A percentile compares a stretch with the other conserved stretches of the same genome.
Evolutionary conservation across 345 rosid genomes (phyloP).

Genomic region (Ceriops decandra): DNA sequence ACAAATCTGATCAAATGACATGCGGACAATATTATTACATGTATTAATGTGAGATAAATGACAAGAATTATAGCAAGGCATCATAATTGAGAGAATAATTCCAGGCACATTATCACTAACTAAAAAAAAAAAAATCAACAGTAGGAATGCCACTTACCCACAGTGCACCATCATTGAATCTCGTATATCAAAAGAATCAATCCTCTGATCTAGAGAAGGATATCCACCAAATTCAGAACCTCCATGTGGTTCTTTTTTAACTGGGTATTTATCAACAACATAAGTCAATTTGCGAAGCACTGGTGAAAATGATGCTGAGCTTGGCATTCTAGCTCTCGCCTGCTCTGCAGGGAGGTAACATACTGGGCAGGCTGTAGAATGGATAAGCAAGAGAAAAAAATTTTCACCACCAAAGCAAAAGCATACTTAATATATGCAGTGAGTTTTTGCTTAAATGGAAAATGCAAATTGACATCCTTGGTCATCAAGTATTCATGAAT

Average conservation of each 20-base stretch:
- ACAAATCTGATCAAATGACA: constrained; percentile 49
- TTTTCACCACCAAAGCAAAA: constrained; percentile 4
- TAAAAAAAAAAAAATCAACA: neutral
- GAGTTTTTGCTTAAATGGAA: neutral
- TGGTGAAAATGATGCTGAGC: constrained; percentile 47
- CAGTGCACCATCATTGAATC: constrained; percentile 86
- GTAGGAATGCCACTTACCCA: constrained; percentile 50
- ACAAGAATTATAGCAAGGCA: constrained; percentile 1
- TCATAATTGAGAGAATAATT: neutral
- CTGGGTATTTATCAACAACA: constrained; percentile 49
- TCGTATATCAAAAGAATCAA: constrained; percentile 56
- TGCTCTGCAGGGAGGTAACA: constrained; percentile 71
- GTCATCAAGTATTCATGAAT: neutral
- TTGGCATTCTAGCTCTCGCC: constrained; percentile 74
- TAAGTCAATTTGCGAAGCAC: constrained; percentile 59
- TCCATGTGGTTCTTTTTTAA: constrained; percentile 54
- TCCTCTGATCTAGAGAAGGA: constrained; percentile 68
- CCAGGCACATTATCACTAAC: neutral
- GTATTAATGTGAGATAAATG: constrained; percentile 6
- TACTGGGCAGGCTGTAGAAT: constrained; percentile 69
- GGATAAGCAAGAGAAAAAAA: constrained; percentile 11
- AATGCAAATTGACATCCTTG: neutral
- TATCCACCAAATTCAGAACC: constrained; percentile 90
- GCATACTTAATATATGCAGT: neutral
- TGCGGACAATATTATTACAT: constrained; percentile 4